Evolutionary conservation across 192 early-diverging fungal species (phyloP).

Genomic region (Linnemannia exigua): DNA sequence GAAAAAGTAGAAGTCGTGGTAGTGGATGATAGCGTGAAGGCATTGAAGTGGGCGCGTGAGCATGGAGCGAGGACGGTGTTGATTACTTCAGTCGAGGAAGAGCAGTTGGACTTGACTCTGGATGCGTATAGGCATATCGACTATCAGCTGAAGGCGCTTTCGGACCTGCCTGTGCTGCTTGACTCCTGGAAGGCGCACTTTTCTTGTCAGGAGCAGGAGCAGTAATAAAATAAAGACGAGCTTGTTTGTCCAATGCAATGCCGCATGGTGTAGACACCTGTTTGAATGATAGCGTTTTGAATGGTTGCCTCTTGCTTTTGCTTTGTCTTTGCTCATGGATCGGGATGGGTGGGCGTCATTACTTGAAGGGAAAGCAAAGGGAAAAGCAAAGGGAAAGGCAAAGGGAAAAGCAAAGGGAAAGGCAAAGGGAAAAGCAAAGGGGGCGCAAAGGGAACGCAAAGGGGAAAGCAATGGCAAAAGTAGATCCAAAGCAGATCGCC

Average conservation of each 20-base stretch:
- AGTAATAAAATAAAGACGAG: neutral
- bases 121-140: constrained; percentile 26
- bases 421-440: no score
- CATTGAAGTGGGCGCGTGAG: constrained; percentile 27
- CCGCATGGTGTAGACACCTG: neutral
- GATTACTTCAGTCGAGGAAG: constrained; percentile 9
- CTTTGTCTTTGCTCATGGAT: neutral
- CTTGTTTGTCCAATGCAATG: neutral
- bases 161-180: constrained; percentile 35
- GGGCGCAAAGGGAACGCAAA: no score
- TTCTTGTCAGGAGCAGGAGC: neutral
- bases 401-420: no score
- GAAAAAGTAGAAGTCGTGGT: constrained; percentile 39
- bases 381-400: no score
- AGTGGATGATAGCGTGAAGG: constrained; percentile 45
- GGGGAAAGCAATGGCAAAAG: no score
- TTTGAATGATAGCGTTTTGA: neutral
- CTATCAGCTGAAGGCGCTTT: constrained; percentile 25
- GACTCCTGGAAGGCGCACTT: constrained; percentile 39
- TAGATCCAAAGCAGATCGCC: no score
- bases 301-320: neutral
- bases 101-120: constrained; percentile 31
- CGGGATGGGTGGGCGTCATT: neutral
- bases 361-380: no score
- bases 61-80: constrained; percentile 44